phyloP scores from a whole-genome alignment of 2,329 filamentous ascomycete genomes.

The Fonsecaea nubica region DNA sequence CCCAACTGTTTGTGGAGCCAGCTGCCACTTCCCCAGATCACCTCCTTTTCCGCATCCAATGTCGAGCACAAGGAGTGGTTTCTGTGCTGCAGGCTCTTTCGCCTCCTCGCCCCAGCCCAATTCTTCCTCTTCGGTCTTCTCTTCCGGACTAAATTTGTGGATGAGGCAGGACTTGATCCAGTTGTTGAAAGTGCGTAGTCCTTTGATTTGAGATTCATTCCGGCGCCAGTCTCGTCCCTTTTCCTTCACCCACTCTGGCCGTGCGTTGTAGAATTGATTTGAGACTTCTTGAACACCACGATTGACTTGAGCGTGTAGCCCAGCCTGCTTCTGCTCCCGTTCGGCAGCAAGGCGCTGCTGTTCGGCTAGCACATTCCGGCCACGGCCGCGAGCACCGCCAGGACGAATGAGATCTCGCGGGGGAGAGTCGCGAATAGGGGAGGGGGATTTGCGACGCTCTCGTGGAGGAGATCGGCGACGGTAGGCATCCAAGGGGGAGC shows the following conservation, averaged over 20 bases:
- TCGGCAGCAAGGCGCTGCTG: conserved; percentile 47
- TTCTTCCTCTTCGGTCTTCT: conserved; percentile 61
- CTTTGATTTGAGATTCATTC: conserved; percentile 93
- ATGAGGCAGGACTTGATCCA: conserved; percentile 99
- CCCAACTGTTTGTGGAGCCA: conserved; percentile 86
- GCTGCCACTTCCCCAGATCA: conserved; percentile 94
- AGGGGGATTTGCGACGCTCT: conserved; percentile 50
- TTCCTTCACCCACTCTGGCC: conserved; percentile 89
- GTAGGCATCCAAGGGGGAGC: conserved; percentile 35
- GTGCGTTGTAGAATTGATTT: conserved; percentile 91
- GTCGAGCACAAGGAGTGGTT: conserved; percentile 81
- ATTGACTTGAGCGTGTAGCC: conserved; percentile 42
- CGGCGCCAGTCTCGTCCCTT: conserved; percentile 92
- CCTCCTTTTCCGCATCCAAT: conserved; percentile 97
- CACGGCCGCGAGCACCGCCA: conserved; percentile 55
- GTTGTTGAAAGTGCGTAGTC: conserved; percentile 93
- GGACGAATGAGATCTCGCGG: conserved; percentile 54
- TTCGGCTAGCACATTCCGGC: conserved; percentile 52
- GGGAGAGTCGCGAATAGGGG: conserved; percentile 49
- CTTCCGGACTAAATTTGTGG: conserved; percentile 88
- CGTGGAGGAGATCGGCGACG: conserved; percentile 42
- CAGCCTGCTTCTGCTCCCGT: conserved; percentile 46
- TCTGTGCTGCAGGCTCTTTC: conserved; percentile 46
- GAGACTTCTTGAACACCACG: conserved; percentile 83
- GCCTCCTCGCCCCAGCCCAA: conserved; percentile 53